A percentile compares a stretch with the other conserved stretches of the same genome.
Evolutionary conservation across 1,139 yeast genomes (phyloP).

Genomic region (Wickerhamiella infanticola): DNA sequence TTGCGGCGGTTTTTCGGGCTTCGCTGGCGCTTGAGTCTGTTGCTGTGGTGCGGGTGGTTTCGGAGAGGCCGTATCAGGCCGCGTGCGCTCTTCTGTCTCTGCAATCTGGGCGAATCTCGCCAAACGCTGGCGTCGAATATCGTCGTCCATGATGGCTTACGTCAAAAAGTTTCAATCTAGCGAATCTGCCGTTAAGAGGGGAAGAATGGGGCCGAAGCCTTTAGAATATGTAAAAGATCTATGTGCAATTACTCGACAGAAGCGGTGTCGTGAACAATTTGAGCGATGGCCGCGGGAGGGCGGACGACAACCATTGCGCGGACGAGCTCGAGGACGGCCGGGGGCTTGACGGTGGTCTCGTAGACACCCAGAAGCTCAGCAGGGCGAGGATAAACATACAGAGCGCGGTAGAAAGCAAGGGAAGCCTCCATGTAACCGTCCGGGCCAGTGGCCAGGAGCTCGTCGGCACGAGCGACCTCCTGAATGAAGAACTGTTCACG

Average conservation of each 20-base stretch:
- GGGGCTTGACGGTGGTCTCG: constrained; percentile 74
- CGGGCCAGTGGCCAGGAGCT: constrained; percentile 18
- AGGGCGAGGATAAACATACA: constrained; percentile 87
- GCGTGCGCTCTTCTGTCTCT: neutral
- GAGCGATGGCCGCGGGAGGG: constrained; percentile 71
- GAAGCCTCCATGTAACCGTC: constrained; percentile 48
- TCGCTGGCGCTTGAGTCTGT: neutral
- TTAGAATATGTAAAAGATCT: neutral
- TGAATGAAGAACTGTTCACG: constrained; percentile 67
- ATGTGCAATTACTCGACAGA: constrained; percentile 1
- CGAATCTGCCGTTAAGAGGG: neutral
- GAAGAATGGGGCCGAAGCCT: neutral
- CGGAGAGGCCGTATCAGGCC: neutral
- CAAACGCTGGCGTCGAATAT: constrained; percentile 1
- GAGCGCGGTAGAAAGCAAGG: constrained; percentile 83
- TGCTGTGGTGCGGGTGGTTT: neutral
- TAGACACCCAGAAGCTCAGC: constrained; percentile 77
- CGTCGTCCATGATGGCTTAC: neutral
- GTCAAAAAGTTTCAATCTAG: neutral
- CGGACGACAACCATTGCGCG: constrained; percentile 78
- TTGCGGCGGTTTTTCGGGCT: neutral
- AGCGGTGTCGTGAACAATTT: constrained; percentile 34
- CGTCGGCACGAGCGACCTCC: constrained; percentile 73
- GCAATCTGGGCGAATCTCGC: neutral
- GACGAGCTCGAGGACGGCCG: constrained; percentile 55